phyloP scores from a whole-genome alignment of 228 moss, liverwort and hornwort genomes.

The Sphagnum magellanicum region DNA sequence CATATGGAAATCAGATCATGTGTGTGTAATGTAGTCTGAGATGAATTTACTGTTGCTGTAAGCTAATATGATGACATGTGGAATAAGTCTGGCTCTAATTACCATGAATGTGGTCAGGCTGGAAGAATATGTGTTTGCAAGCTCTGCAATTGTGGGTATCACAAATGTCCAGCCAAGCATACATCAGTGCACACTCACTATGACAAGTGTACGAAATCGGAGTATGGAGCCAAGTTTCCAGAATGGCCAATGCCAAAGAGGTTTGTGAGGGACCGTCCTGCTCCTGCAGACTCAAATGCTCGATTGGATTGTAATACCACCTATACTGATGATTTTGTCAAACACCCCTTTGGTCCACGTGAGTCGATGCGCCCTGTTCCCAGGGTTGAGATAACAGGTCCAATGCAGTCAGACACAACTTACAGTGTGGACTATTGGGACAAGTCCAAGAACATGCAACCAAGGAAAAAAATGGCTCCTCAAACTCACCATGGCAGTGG shows the following conservation, averaged over 20 bases:
- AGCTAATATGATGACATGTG: too few relatives aligned
- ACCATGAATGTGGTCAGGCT: conserved; percentile 1
- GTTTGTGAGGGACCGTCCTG: conserved; percentile 19
- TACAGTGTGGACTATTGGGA: conserved; percentile 70
- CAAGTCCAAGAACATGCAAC: conserved; percentile 56
- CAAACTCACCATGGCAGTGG: conserved; percentile 13
- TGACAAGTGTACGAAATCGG: conserved; percentile 31
- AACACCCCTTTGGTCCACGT: conserved; percentile 51
- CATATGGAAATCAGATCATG: too few relatives aligned
- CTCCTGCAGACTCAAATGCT: conserved; percentile 11
- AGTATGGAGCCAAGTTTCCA: conserved; percentile 66
- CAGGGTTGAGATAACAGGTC: conserved; percentile 19
- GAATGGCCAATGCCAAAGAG: conserved; percentile 54
- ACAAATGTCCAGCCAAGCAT: conserved; percentile 84
- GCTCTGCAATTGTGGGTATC: conserved; percentile 73
- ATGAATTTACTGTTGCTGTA: too few relatives aligned
- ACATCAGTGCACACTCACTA: conserved; percentile 67
- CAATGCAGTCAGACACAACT: conserved; percentile 56
- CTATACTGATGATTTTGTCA: conserved; percentile 64
- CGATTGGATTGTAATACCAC: conserved; percentile 63
- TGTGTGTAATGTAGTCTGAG: too few relatives aligned
- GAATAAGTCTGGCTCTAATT: background rate
- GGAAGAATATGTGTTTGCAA: conserved; percentile 67
- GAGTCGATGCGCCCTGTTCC: conserved; percentile 21
- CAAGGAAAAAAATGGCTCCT: conserved; percentile 10